Evolutionary conservation across 345 rosid genomes (phyloP), one percentile per base, ranked within the genome.

Genomic region (Aegle marmelos): DNA sequence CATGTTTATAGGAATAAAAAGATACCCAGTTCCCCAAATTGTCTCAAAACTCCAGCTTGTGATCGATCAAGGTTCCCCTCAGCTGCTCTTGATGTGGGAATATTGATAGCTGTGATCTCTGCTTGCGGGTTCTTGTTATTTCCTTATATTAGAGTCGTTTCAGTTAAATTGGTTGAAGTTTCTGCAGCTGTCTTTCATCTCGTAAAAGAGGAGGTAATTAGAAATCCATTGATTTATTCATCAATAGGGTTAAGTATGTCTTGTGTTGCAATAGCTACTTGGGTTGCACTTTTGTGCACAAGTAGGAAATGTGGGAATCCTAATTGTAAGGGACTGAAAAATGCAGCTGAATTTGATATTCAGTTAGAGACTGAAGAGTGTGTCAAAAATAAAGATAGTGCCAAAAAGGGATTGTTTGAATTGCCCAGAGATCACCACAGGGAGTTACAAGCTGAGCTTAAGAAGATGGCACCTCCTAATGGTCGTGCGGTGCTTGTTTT

Each of bases 331-430:
- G 98, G 98, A 3, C 86, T 93, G 65, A 89, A 93, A 79, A 92
- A 89, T 78, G 97, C 86, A 0, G 91, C 92, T 0, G 97, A 95
- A 83, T 95, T 95, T 27, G 98, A 95, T 86, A 93, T 95, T 77
- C 97, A 93, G 87, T 73, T 95, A 58, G 97, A 95, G 87, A 95
- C 97, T 4, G 98, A 93, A 85, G 94, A 95, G 73, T 88, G 97
- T 78, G 89, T 93, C 27, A 94, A 90, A 91, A 88, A 86, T 39
- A 87, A 84, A 78, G 93, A 77, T 82, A 88, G 90, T 7, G 83
- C 79, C 28, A 86, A 86, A 30, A 91, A 84, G 66, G 92, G 93
- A 0, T 79, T 91, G 68, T 90, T 93, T 62, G 91, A 93, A 81
- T 78, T 91, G 86, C 94, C 89, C 30, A 93, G 86, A 30, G 91